phyloP scores from a whole-genome alignment of 192 early-diverging fungal species.

The Coemansia sp. region DNA sequence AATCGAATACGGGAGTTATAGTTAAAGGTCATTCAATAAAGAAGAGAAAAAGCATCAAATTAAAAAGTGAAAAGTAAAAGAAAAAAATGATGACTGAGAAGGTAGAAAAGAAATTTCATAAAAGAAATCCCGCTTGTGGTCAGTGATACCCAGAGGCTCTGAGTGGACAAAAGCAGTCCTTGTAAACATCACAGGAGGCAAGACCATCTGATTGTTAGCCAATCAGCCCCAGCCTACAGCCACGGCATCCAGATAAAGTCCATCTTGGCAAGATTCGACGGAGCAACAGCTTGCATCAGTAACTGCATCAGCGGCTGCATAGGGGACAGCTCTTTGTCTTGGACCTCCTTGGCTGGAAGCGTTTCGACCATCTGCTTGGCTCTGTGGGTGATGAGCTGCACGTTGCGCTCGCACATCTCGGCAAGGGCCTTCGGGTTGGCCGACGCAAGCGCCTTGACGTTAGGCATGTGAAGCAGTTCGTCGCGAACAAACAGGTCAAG shows the following conservation, averaged over 20 bases:
- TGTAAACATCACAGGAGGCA: background rate
- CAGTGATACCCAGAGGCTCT: background rate
- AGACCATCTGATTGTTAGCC: conserved; percentile 2
- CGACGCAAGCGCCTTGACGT: conserved; percentile 58
- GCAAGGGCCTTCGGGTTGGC: conserved; percentile 36
- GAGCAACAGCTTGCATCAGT: conserved; percentile 86
- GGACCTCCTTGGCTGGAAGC: conserved; percentile 41
- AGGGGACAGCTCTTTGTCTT: conserved; percentile 44
- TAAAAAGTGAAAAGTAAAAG: conserved; percentile 11
- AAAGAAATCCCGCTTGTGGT: background rate
- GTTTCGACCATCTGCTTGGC: conserved; percentile 40
- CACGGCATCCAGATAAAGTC: conserved; percentile 91
- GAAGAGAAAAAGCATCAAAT: background rate
- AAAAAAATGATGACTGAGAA: background rate
- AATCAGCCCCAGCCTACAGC: conserved; percentile 59
- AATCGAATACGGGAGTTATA: background rate
- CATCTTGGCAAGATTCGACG: conserved; percentile 93
- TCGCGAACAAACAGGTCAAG: conserved; percentile 93
- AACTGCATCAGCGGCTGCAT: conserved; percentile 88
- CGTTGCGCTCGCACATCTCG: conserved; percentile 56
- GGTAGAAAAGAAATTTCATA: background rate
- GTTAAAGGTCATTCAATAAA: background rate
- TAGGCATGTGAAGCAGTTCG: conserved; percentile 78
- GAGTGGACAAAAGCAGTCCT: background rate
- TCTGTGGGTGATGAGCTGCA: conserved; percentile 39